Conservation (phyloP, 2,329 filamentous ascomycete genomes). For the Exophiala bonariae region DNA sequence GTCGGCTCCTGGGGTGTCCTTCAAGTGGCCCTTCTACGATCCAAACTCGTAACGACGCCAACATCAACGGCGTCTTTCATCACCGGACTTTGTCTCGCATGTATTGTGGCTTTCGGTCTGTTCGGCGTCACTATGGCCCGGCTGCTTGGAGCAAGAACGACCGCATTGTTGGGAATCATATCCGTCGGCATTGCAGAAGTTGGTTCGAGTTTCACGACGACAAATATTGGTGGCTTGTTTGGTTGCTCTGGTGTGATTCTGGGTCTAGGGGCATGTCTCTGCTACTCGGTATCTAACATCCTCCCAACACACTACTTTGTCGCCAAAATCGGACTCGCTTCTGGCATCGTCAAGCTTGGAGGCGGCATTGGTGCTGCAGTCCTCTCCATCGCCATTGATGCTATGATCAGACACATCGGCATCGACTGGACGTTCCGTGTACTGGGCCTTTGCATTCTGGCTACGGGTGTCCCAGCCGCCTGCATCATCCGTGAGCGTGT, state of each 20-base stretch:
- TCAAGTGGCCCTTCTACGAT: constrained; percentile 55
- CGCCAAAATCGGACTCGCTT: constrained; percentile 55
- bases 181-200: constrained; percentile 51
- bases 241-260: constrained; percentile 49
- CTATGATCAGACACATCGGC: constrained; percentile 48
- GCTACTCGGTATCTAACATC: constrained; percentile 50
- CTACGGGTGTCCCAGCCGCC: constrained; percentile 57
- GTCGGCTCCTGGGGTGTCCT: constrained; percentile 62
- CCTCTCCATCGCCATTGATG: constrained; percentile 52
- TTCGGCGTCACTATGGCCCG: constrained; percentile 54
- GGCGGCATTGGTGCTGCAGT: constrained; percentile 59
- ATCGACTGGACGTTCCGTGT: constrained; percentile 55
- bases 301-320: constrained; percentile 58
- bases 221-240: constrained; percentile 50
- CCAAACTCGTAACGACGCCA: constrained; percentile 42
- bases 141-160: constrained; percentile 48
- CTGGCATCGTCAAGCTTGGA: constrained; percentile 55
- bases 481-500: constrained; percentile 53
- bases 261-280: constrained; percentile 44
- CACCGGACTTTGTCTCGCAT: constrained; percentile 53
- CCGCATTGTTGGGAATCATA: constrained; percentile 50
- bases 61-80: constrained; percentile 60
- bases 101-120: constrained; percentile 54
- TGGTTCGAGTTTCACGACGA: constrained; percentile 47
- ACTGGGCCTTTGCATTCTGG: constrained; percentile 53